Base-by-base conservation (phyloP, 2,329 filamentous ascomycete species). In the Ophiobolus disseminans region DNA sequence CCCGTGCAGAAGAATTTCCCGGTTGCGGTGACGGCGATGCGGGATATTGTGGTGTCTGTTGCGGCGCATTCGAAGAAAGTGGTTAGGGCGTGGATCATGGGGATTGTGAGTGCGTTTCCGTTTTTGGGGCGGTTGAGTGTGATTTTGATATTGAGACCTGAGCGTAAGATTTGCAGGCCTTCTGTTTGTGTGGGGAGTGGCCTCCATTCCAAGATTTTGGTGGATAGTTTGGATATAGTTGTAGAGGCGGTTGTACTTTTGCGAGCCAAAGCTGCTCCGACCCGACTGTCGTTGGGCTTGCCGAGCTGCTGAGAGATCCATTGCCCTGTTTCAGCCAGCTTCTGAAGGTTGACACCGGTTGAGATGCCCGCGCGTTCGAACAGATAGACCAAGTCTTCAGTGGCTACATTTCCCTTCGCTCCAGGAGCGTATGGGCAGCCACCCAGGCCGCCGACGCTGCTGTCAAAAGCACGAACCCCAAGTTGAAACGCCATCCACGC, bases 1-100 rank as follows among this genome's bases (percentile, higher is more conserved):
- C 73, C 75, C 0, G 75, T 75, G 48, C 73, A 77, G 50, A 77
- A 77, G 55, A 62, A 76, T 37, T 66, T 71, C 6, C 76, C 75
- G 2, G 48, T 54, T 0, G 64, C 73, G 1, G 63, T 71, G 4
- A 78, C 47, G 39, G 71, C 58, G 6, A 78, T 66, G 1, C 74
- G 73, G n/a, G 58, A 66, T 4, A 75, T 56, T 0, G 59, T 53
- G 1, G 45, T 31, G 42, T 76, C 66, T 0, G 17, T 32, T 4
- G 55, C 56, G 5, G 57, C 57, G 1, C 52, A 30, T 10, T 50
- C 45, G 31, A 77, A 72, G 0, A 65, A 51, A 1, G 48, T 26
- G 0, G 65, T 73, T 0, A 78, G 42, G 5, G 65, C 55, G 0
- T 55, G 19, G 10, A 76, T 65, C 73, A 78, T 76, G 0, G 57